Conservation (phyloP, 805 yeast species). For the Saccharomycopsis javanensis region DNA sequence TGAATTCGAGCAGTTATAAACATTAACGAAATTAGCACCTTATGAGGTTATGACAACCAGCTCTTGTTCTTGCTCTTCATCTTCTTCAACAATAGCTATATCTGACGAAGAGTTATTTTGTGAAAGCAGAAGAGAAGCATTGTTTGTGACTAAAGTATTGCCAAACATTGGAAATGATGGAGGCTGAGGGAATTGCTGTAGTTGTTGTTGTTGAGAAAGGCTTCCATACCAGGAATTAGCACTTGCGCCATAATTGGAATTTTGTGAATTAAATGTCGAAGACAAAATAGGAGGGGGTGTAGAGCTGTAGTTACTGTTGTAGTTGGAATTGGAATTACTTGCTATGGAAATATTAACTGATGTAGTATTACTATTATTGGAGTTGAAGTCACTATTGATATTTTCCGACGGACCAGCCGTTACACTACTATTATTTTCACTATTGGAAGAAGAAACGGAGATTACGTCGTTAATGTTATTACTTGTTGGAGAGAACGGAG, state of each 20-base stretch:
- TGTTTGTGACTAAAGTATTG: neutral
- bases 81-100: slow-evolving; percentile 28
- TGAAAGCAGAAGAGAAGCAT: neutral
- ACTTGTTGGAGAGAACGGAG: neutral
- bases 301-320: slow-evolving; percentile 12
- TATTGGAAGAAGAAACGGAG: neutral
- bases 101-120: slow-evolving; percentile 11
- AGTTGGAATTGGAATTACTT: slow-evolving; percentile 7
- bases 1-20: neutral
- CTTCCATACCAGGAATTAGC: neutral
- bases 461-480: neutral
- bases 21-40: neutral
- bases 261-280: neutral
- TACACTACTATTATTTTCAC: neutral
- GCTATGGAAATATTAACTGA: slow-evolving; percentile 4
- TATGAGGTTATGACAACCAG: neutral
- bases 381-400: neutral
- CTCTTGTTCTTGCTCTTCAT: slow-evolving; percentile 16
- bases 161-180: neutral
- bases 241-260: neutral
- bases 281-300: slow-evolving; percentile 14
- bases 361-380: slow-evolving; percentile 1
- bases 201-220: neutral
- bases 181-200: neutral
- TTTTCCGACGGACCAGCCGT: neutral